phyloP scores from a whole-genome alignment of 805 yeast genomes.

The Starmerella asiatica region DNA sequence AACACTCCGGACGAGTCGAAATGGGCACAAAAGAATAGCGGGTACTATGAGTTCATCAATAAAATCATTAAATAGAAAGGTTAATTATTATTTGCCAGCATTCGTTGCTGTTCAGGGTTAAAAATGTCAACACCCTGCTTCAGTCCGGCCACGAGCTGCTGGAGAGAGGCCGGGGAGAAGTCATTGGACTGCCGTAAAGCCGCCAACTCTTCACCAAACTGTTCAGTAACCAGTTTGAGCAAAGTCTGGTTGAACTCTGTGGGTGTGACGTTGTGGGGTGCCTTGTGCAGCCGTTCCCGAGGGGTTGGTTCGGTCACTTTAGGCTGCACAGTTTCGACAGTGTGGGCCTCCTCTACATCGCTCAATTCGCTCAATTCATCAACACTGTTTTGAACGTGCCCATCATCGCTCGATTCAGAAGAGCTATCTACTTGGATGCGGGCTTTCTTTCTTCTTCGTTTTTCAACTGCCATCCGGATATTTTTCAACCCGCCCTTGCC shows the following conservation, averaged over 20 bases:
- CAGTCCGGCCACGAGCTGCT: constrained; percentile 26
- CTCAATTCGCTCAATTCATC: constrained; percentile 17
- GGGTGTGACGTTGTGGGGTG: constrained; percentile 9
- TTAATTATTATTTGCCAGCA: constrained; percentile 6
- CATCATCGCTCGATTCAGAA: constrained; percentile 5
- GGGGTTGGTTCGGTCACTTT: constrained; percentile 9
- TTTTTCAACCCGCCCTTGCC: no score
- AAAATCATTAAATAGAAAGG: constrained; percentile 11
- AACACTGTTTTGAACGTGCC: not conserved
- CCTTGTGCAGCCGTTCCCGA: constrained; percentile 18
- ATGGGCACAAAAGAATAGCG: constrained; percentile 2
- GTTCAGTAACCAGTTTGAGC: constrained; percentile 33
- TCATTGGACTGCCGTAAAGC: constrained; percentile 33
- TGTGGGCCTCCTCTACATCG: constrained; percentile 12
- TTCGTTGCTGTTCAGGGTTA: constrained; percentile 23
- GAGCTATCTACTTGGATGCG: constrained; percentile 18
- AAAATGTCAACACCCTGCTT: constrained; percentile 30
- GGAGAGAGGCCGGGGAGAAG: constrained; percentile 28
- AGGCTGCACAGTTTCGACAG: not conserved
- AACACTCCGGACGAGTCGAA: constrained; percentile 17
- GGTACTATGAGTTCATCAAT: constrained; percentile 14
- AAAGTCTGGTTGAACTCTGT: constrained; percentile 29
- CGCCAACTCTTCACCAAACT: constrained; percentile 34
- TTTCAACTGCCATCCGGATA: constrained; percentile 11
- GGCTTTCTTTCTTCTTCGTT: constrained; percentile 23